Conservation (phyloP, 1,139 yeast species). For the Yamadazyma aaseri region DNA sequence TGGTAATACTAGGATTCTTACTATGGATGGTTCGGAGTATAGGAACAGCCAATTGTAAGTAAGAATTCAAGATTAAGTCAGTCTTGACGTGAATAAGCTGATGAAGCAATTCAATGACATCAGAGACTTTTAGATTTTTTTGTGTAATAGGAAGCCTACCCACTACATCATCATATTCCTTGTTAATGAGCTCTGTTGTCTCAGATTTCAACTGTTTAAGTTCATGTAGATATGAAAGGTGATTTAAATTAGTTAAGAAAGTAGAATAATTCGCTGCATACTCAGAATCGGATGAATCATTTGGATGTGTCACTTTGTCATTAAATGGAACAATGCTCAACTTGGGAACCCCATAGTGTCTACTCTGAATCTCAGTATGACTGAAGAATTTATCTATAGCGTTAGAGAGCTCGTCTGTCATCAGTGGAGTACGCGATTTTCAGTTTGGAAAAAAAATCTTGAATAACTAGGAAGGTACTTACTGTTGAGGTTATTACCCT, state of each 20-base stretch:
- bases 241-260: slow-evolving; percentile 25
- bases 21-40: slow-evolving; percentile 35
- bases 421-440: slow-evolving; percentile 1
- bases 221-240: slow-evolving; percentile 30
- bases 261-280: slow-evolving; percentile 22
- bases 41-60: slow-evolving; percentile 28
- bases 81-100: slow-evolving; percentile 21
- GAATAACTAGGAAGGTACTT: slow-evolving; percentile 3
- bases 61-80: slow-evolving; percentile 22
- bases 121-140: background rate
- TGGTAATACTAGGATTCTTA: slow-evolving; percentile 24
- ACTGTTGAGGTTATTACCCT: slow-evolving; percentile 6
- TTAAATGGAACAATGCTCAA: slow-evolving; percentile 8
- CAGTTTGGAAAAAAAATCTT: background rate
- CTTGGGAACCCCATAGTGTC: slow-evolving; percentile 28
- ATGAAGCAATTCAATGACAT: slow-evolving; percentile 2
- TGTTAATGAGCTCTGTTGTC: slow-evolving; percentile 15
- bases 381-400: slow-evolving; percentile 14
- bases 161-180: slow-evolving; percentile 13
- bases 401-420: slow-evolving; percentile 13
- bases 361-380: slow-evolving; percentile 22
- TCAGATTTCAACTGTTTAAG: slow-evolving; percentile 18
- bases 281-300: slow-evolving; percentile 3
- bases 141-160: slow-evolving; percentile 8
- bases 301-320: background rate